Base-by-base conservation (phyloP, 345 rosid genomes). In the Rhodomyrtus tomentosa region DNA sequence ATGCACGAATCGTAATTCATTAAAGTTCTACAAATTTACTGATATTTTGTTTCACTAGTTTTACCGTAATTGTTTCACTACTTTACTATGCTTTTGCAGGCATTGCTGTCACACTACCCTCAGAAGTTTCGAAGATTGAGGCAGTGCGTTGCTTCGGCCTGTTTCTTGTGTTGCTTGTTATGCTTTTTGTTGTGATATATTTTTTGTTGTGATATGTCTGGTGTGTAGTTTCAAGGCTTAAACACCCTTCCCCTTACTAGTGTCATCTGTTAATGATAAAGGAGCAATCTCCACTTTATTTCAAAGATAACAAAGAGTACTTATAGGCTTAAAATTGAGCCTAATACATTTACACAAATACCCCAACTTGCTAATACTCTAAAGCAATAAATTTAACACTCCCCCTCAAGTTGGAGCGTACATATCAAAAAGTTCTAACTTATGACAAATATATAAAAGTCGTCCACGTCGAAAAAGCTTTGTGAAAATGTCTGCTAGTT, bases 71-170 rank as follows among this genome's bases (percentile, higher is more conserved):
- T 50, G 5, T 29, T 29, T 22, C 36, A 55, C 51, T 56, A 24
- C 3, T 45, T 49, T 38, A 32, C 56, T 56, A 50, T 55, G 80
- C 80, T 83, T 49, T 90, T 58, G 85, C 95, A 97, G 98, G 98
- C 91, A 84, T 89, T 97, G 83, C 59, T 97, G 38, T 81, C 96
- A 7, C 95, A 92, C 90, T 91, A 87, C 87, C 93, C 96, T 81
- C 86, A 80, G 84, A 96, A 95, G 93, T 93, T 93, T 85, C 89
- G 87, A 84, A 87, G 74, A 80, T 90, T 95, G 82, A 92, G 95
- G 88, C 90, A 93, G 98, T 96, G 85, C 83, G 72, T 82, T 82
- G 68, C 51, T 62, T 84, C 15, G 10, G 16, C 49, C 53, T 48
- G 79, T 55, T 83, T 62, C 36, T 82, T 68, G 32, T 11, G n/a